Conservation (phyloP, 352 stramenopile genomes). For the Phytopythium vexans region DNA sequence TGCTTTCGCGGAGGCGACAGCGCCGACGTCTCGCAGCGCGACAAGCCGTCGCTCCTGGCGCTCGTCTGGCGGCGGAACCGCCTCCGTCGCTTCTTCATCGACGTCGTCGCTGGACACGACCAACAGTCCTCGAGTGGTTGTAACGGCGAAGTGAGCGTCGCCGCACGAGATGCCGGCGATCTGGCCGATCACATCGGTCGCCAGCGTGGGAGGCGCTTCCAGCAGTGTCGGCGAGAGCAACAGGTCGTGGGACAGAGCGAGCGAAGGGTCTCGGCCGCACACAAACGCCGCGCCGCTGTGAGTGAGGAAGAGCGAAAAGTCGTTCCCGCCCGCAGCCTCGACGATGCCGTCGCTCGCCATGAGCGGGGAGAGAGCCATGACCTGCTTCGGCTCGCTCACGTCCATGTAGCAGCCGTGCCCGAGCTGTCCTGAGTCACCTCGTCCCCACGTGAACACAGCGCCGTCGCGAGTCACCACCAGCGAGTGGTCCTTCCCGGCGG, state of each 20-base stretch:
- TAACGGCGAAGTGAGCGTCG: constrained; percentile 38
- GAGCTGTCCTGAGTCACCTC: constrained; percentile 60
- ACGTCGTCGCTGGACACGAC: constrained; percentile 6
- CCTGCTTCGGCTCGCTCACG: constrained; percentile 45
- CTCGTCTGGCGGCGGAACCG: neutral
- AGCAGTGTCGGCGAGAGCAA: constrained; percentile 27
- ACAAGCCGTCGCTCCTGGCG: neutral
- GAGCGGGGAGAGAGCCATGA: constrained; percentile 43
- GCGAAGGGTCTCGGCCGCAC: constrained; percentile 33
- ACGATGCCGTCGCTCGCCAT: constrained; percentile 10
- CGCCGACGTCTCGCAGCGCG: neutral
- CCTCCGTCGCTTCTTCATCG: neutral
- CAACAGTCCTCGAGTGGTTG: constrained; percentile 21
- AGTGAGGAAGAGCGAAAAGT: constrained; percentile 38
- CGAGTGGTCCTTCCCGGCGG: constrained; percentile 64
- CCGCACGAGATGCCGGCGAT: constrained; percentile 35
- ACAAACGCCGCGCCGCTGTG: constrained; percentile 29
- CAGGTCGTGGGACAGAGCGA: constrained; percentile 7
- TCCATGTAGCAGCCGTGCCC: constrained; percentile 68
- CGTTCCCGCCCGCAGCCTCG: constrained; percentile 29
- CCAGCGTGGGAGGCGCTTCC: constrained; percentile 11
- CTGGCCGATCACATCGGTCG: constrained; percentile 17
- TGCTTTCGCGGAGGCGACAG: neutral
- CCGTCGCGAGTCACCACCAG: constrained; percentile 53
- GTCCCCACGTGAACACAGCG: constrained; percentile 65